Percentiles rank a stretch among this genome's conserved stretches.
These are phyloP conservation scores for Solanum chilense DNA, from an alignment of 257 asterid species.

Conservation along the genomic window DNA sequence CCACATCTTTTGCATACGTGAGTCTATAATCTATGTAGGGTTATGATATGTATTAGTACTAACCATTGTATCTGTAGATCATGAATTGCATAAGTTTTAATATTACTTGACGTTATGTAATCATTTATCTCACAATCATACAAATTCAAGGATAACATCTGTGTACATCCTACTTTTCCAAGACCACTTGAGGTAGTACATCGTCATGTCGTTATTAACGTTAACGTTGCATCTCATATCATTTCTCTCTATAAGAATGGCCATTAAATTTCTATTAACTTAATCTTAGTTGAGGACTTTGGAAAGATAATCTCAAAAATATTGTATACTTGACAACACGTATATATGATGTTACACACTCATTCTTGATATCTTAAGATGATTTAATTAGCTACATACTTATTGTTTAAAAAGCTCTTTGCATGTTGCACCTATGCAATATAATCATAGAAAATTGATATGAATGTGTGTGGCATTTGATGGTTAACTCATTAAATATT, in stretches of 20 bases:
- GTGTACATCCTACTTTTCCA: background rate
- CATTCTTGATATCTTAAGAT: background rate
- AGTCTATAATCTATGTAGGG: too few relatives aligned
- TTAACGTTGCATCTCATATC: background rate
- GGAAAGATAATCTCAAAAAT: background rate
- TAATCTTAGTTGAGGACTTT: background rate
- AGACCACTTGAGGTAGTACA: background rate
- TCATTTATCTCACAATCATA: background rate
- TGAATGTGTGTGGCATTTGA: background rate
- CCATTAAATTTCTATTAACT: background rate
- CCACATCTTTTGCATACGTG: too few relatives aligned
- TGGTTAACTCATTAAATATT: background rate
- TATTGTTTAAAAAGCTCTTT: background rate
- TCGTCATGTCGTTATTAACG: too few relatives aligned
- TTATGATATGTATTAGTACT: too few relatives aligned
- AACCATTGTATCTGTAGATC: background rate
- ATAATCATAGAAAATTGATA: too few relatives aligned
- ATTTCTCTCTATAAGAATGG: background rate
- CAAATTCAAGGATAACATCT: background rate
- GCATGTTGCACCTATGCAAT: too few relatives aligned
- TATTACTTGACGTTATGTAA: background rate
- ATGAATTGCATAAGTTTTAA: background rate
- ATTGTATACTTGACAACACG: background rate
- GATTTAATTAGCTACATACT: background rate
- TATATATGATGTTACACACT: background rate